Conservation (phyloP, 2,329 filamentous ascomycete genomes). For the Seiridium unicorne region DNA sequence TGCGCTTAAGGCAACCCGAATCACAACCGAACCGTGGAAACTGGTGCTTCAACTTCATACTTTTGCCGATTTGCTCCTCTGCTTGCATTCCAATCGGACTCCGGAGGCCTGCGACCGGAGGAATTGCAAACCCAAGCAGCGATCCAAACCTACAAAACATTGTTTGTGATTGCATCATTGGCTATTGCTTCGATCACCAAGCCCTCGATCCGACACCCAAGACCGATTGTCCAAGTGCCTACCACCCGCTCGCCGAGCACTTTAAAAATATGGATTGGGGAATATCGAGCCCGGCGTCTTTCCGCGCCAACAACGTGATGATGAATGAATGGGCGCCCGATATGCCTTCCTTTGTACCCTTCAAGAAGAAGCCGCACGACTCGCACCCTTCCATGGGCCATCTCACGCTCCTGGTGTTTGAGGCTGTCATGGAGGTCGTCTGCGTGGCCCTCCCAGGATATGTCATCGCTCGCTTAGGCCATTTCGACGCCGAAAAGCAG, state of each 20-base stretch:
- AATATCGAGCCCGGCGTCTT: constrained; percentile 40
- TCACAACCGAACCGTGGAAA: too few relatives aligned
- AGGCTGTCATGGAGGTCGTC: constrained; percentile 91
- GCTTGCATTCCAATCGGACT: too few relatives aligned
- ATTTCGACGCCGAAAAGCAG: constrained; percentile 94
- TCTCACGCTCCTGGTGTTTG: constrained; percentile 82
- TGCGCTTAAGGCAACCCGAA: too few relatives aligned
- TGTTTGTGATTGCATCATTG: too few relatives aligned
- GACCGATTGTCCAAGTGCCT: not conserved
- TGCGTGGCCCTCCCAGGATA: constrained; percentile 94
- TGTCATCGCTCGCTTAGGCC: constrained; percentile 82
- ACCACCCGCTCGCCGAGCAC: not conserved
- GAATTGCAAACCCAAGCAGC: too few relatives aligned
- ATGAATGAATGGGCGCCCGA: constrained; percentile 21
- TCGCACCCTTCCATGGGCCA: constrained; percentile 66
- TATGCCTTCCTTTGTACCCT: constrained; percentile 38
- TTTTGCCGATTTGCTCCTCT: too few relatives aligned
- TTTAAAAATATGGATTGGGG: constrained; percentile 23
- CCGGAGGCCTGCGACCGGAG: too few relatives aligned
- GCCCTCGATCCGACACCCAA: not conserved
- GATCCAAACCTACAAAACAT: too few relatives aligned
- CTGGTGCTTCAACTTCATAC: too few relatives aligned
- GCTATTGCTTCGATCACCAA: not conserved
- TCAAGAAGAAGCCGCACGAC: constrained; percentile 35
- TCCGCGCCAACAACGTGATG: constrained; percentile 32